phyloP scores from a whole-genome alignment of 345 rosid species.

The Lagerstroemia speciosa region DNA sequence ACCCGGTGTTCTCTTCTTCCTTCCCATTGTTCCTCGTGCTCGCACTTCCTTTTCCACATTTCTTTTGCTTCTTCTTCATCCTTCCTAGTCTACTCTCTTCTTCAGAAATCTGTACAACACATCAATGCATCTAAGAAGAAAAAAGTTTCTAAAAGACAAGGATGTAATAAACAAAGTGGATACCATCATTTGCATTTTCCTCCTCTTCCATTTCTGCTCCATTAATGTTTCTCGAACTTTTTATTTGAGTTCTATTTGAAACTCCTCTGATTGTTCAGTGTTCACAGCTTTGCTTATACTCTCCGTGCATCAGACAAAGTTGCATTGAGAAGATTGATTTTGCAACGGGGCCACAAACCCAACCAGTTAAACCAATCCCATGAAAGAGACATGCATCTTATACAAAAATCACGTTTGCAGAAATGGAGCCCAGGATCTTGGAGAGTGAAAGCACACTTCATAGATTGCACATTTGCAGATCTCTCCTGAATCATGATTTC shows the following conservation, averaged over 20 bases:
- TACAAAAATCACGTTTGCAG: too few relatives aligned
- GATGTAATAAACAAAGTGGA: not conserved
- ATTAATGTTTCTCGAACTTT: constrained; percentile 87
- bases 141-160: not conserved
- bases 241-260: constrained; percentile 64
- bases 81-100: constrained; percentile 95
- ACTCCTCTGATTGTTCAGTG: constrained; percentile 66
- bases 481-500: not conserved
- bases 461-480: not conserved
- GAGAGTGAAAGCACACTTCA: not conserved
- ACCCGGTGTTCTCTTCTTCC: constrained; percentile 83
- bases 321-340: not conserved
- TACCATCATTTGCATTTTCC: constrained; percentile 99
- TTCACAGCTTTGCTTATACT: constrained; percentile 70
- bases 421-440: too few relatives aligned
- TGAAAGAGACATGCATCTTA: not conserved
- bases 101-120: constrained; percentile 67
- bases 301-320: constrained; percentile 42
- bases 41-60: constrained; percentile 93
- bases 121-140: not conserved
- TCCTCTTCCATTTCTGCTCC: constrained; percentile 92
- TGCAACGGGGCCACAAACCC: too few relatives aligned
- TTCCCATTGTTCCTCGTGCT: constrained; percentile 99
- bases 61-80: constrained; percentile 97
- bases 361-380: too few relatives aligned